Evolutionary conservation across 2,329 filamentous ascomycete species (phyloP).

Genomic region (Verticillium nonalfalfae): DNA sequence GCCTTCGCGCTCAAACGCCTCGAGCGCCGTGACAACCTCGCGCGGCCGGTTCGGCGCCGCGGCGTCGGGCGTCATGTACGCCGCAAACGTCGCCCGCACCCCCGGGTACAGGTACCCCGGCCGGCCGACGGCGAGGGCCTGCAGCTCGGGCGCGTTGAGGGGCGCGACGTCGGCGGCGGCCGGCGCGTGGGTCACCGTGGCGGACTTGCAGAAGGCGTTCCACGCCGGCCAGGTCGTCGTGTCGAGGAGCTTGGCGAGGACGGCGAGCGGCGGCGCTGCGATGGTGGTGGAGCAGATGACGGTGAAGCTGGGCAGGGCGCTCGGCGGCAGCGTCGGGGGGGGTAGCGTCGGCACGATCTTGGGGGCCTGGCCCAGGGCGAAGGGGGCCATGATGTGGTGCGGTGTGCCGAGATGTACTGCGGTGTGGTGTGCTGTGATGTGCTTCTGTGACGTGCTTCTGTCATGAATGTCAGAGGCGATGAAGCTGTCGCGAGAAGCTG

Average conservation of each 20-base stretch:
- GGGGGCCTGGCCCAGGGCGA: background rate
- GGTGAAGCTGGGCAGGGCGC: background rate
- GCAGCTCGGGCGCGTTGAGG: constrained; percentile 11
- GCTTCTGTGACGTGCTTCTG: background rate
- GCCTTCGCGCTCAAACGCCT: constrained; percentile 21
- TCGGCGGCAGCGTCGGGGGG: background rate
- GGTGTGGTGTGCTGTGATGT: background rate
- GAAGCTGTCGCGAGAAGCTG: too few relatives aligned
- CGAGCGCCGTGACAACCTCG: constrained; percentile 21
- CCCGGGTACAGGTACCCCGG: constrained; percentile 19
- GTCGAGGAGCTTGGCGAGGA: constrained; percentile 22
- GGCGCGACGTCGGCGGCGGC: constrained; percentile 7
- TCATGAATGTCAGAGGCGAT: too few relatives aligned
- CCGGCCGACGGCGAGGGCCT: constrained; percentile 4
- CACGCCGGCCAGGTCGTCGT: constrained; percentile 24
- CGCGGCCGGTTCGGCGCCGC: constrained; percentile 12
- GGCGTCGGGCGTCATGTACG: constrained; percentile 20
- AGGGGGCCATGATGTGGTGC: background rate
- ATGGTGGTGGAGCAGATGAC: constrained; percentile 24
- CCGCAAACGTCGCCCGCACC: constrained; percentile 24
- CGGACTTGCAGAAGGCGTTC: constrained; percentile 25
- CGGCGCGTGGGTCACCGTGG: constrained; percentile 16
- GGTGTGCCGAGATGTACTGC: background rate
- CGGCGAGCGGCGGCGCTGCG: constrained; percentile 22
- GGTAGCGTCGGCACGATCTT: background rate